Base-by-base conservation (phyloP, 2,329 filamentous ascomycete species). In the Talaromyces pinophilus region DNA sequence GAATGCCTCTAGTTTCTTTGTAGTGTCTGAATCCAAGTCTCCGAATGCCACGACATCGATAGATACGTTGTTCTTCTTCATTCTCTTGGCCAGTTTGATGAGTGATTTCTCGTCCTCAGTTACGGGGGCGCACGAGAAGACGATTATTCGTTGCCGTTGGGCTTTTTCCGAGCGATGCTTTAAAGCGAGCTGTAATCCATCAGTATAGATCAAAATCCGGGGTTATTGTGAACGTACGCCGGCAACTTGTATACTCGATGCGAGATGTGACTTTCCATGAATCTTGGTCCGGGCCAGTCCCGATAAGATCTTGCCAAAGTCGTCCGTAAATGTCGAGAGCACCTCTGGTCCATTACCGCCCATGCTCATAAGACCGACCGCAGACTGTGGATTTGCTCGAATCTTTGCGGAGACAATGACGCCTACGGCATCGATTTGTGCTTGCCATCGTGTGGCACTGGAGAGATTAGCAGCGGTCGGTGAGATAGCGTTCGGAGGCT, bases 81-180 rank as follows among this genome's bases (percentile, higher is more conserved):
- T 96, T 83, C 95, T 96, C 84, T 95, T 96, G 54, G 95, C 93
- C 35, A 99, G 86, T 76, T 92, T 92, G 69, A 93, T 87, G 61
- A 99, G 87, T 63, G 90, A 88, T 82, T 95, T 95, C 79, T 97
- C 91, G 70, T 92, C 90, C 76, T 99, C 95, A 69, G 89, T 86
- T 75, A 98, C 90, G 33, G 93, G 91, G 50, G 93, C 97, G 86
- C 95, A 99, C 70, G 93, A 90, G 80, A 99, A 97, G 68, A 96
- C 93, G 80, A 99, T 91, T 84, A 99, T 96, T 71, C 95, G 91
- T 85, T 97, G 93, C 73, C 92, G 89, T 82, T 98, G 95, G 59
- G 92, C 92, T 81, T 97, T 97, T 83, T 99, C 98, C 82, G 97
- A 93, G 74, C 95, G 90, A 82, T 99, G 95, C 83, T 98, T 98